phyloP scores from a whole-genome alignment of 176 grass and related monocot genomes.

The Elaeis guineensis region DNA sequence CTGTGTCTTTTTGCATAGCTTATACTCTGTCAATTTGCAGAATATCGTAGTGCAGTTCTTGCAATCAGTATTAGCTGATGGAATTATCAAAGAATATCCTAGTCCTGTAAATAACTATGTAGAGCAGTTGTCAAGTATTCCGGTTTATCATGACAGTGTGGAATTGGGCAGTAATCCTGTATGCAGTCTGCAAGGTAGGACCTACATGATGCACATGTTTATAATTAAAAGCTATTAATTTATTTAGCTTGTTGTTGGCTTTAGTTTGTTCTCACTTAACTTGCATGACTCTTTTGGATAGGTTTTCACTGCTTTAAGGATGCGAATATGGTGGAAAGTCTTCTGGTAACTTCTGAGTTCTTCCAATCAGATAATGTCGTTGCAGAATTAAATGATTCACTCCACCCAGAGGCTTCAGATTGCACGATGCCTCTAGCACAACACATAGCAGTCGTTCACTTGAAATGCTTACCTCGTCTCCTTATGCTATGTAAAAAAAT shows the following conservation, averaged over 20 bases:
- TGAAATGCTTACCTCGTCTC: conserved; percentile 52
- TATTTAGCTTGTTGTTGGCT: background rate
- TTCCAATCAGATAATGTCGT: conserved; percentile 37
- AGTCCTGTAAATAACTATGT: conserved; percentile 39
- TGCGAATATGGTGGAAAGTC: conserved; percentile 35
- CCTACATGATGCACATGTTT: background rate
- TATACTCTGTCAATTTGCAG: conserved; percentile 34
- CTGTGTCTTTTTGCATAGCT: conserved; percentile 9
- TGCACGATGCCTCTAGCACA: conserved; percentile 46
- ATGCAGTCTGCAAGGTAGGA: conserved; percentile 71
- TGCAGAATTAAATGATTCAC: conserved; percentile 27
- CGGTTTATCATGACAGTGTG: conserved; percentile 22
- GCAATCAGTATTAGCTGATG: conserved; percentile 46
- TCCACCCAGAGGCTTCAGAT: conserved; percentile 41
- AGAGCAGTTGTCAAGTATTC: conserved; percentile 51
- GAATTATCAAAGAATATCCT: conserved; percentile 27
- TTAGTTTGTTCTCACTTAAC: background rate
- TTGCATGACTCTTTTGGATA: conserved; percentile 3
- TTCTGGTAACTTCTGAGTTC: conserved; percentile 49
- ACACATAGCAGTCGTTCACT: conserved; percentile 55
- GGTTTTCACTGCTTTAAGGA: conserved; percentile 68
- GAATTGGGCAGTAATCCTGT: conserved; percentile 41
- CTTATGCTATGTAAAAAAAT: conserved; percentile 68
- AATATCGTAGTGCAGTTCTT: conserved; percentile 50
- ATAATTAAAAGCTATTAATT: conserved; percentile 6